Evolutionary conservation across 2,329 filamentous ascomycete species (phyloP).

Genomic region (Cladosporium phlei): DNA sequence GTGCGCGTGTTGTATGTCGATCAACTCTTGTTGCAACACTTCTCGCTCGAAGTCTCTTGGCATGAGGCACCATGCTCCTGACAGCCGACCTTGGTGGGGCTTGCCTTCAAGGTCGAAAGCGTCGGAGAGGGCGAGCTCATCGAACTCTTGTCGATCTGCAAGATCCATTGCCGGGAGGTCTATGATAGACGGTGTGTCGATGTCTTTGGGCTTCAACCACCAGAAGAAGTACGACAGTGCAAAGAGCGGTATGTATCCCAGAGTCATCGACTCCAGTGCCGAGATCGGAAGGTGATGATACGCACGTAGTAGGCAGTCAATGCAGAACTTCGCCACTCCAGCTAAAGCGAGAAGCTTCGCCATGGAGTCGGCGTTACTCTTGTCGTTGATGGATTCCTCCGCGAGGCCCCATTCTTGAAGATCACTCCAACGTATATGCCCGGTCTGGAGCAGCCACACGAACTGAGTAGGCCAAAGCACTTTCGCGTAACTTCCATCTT

Average conservation of each 20-base stretch:
- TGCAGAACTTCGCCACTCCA: slow-evolving; percentile 32
- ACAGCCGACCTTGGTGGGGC: slow-evolving; percentile 22
- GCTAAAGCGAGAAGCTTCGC: slow-evolving; percentile 28
- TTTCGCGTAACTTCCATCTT: slow-evolving; percentile 5
- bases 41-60: slow-evolving; percentile 32
- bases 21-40: slow-evolving; percentile 18
- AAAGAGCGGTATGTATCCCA: slow-evolving; percentile 35
- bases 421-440: slow-evolving; percentile 28
- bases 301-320: slow-evolving; percentile 30
- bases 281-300: slow-evolving; percentile 32
- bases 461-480: slow-evolving; percentile 35
- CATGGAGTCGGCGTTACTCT: slow-evolving; percentile 32
- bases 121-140: slow-evolving; percentile 25
- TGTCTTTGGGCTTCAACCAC: slow-evolving; percentile 37
- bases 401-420: slow-evolving; percentile 28
- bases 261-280: slow-evolving; percentile 34
- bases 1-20: slow-evolving; percentile 4
- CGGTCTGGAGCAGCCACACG: slow-evolving; percentile 28
- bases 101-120: slow-evolving; percentile 28
- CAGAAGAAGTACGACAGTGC: slow-evolving; percentile 34
- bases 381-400: slow-evolving; percentile 28
- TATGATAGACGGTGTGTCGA: slow-evolving; percentile 30
- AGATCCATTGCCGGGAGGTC: slow-evolving; percentile 27
- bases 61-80: slow-evolving; percentile 29
- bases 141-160: slow-evolving; percentile 23